Evolutionary conservation across 306 rosid species (phyloP), one percentile per base, ranked within the genome.

Genomic region (Fragaria nilgerrensis): DNA sequence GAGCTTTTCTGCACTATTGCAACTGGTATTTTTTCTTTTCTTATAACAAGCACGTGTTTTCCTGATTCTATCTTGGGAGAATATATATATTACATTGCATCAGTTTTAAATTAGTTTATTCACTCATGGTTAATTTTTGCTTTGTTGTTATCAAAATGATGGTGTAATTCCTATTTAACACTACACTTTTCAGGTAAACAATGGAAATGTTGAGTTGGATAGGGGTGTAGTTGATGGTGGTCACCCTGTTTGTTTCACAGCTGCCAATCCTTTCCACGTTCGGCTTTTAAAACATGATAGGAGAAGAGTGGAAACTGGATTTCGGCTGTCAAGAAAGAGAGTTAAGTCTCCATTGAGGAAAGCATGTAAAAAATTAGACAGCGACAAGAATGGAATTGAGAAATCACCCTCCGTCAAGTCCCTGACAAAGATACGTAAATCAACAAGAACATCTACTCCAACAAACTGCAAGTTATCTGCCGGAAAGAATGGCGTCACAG

Each of bases 1-100:
- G 82, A 95, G 92, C 82, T 95, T 95, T 82, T 87, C 97, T 75
- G 92, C 99, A 14, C 90, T 95, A 48, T 92, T 95, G 79, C 99
- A 95, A 82, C 77, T 95, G 97, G 97, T 95, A 91, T 49, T 62
- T 80, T 80, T 62, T 48, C 73, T 68, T 70, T 48, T 75, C 41
- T 78, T 23, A 25, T 32, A 12, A 27, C 52, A 61, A 63, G 23
- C 44, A 63, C 63, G 7, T 72, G 22, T 71, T 52, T 47, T 14
- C 41, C 58, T 70, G 72, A 36, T 73, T 23, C 63, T 29, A 27
- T 41, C 36, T 9, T 39, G 32, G 50, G 32, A 29, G 37, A 45
- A 3, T 2, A 70, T 9, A 32, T 32, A 19, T 45, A 36, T 47
- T 45, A 47, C 58, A 29, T 47, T 49, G 19, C 20, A 47, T 32